These are phyloP conservation scores for Hyparrhenia diplandra DNA, from an alignment of 176 grass and related monocot species.

Conservation along the genomic window DNA sequence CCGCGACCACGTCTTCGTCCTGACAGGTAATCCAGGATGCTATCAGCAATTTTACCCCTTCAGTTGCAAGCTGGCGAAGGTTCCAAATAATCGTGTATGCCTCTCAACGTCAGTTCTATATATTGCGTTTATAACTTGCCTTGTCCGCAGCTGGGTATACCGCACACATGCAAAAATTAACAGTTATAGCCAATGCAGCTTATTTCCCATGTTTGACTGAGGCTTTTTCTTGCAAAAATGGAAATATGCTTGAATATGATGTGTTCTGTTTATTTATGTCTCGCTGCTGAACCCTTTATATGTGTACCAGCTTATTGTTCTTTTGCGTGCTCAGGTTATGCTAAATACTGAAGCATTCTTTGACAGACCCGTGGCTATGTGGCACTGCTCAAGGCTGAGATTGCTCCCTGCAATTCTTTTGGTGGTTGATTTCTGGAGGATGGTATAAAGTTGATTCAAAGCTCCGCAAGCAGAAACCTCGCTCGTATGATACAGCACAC, in stretches of 20 bases:
- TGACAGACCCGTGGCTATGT: constrained; percentile 95
- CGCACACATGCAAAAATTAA: not conserved
- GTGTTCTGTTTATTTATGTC: not conserved
- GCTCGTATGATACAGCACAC: constrained; percentile 68
- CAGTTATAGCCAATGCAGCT: not conserved
- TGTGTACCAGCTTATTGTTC: constrained; percentile 54
- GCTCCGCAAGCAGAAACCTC: constrained; percentile 32
- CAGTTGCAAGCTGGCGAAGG: not conserved
- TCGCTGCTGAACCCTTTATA: constrained; percentile 16
- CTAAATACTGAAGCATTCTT: constrained; percentile 86
- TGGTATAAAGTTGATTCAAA: constrained; percentile 89
- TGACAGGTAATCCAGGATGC: constrained; percentile 52
- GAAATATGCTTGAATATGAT: not conserved
- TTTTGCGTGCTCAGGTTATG: constrained; percentile 63
- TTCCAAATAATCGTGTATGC: not conserved
- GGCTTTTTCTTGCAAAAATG: not conserved
- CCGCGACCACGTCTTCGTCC: constrained; percentile 75
- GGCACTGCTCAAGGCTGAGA: constrained; percentile 82
- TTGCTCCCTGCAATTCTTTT: constrained; percentile 80
- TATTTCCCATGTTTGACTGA: not conserved
- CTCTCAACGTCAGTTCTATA: not conserved
- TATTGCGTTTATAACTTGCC: not conserved
- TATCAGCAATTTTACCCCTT: not conserved
- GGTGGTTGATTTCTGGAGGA: constrained; percentile 94
- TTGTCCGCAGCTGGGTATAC: not conserved